Base-by-base conservation (phyloP, 495 filamentous ascomycete genomes). In the Chaetomium fimeti region DNA sequence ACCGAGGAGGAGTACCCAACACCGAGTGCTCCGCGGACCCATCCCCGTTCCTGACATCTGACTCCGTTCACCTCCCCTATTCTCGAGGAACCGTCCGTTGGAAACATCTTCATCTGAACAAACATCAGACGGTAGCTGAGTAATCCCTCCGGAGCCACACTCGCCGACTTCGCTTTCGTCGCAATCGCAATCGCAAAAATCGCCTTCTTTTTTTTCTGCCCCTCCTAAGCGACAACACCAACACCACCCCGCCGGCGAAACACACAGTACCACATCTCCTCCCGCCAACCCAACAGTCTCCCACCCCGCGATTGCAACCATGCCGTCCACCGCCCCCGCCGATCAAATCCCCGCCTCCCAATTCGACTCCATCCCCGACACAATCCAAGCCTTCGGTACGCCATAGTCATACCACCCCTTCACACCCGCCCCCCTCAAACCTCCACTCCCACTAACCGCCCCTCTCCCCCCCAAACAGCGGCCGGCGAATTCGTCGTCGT, bases 401-500 rank as follows among this genome's bases (percentile, higher is more conserved):
- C 67, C 11, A 20, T 49, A 58, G n/a, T n/a, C n/a, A 40, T 48
- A 32, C 18, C 69, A 40, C 51, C 49, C 57, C 63, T 61, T 57
- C 32, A 45, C 56, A 24, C 63, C 55, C 42, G 52, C 40, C 28
- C 16, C 57, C 53, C 20, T 32, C 64, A 42, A 5, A 5, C 47
- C 55, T 18, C 27, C 20, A 18, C 48, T 51, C 22, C 51, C 16
- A 57, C 64, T 65, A 65, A 59, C 64, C 48, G 32, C 20, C 24
- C 48, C 42, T 29, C 25, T 24, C 57, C 22, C 32, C 25, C 12
- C 36, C 1, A n/a, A 18, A 20, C 61, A 96, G 92, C 84, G 68
- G 84, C 88, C 78, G 93, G 92, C 75, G 86, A 98, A 75, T 98
- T 98, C 83, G 91, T 98, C 72, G 85, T 98, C 59, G 92, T 96